Percentiles rank a stretch among this genome's conserved stretches.
Conservation (phyloP, 2,329 filamentous ascomycete species). For the Lecanicillium sp. region DNA sequence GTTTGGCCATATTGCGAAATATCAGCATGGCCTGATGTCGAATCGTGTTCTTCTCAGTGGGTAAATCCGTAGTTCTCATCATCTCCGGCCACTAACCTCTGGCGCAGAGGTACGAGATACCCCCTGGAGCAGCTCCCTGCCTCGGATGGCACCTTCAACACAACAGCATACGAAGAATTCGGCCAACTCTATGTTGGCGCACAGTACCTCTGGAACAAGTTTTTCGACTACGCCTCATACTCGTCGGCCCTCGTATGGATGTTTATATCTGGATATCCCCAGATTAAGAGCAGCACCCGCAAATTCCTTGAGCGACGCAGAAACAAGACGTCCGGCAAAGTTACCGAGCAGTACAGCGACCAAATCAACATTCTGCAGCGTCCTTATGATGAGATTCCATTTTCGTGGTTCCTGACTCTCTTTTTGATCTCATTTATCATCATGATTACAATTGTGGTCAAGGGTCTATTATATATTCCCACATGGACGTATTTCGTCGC, state of each 20-base stretch:
- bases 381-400: slow-evolving; percentile 47
- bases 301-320: slow-evolving; percentile 31
- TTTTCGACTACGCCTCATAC: slow-evolving; percentile 53
- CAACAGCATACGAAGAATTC: slow-evolving; percentile 35
- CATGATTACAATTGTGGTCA: slow-evolving; percentile 41
- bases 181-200: slow-evolving; percentile 50
- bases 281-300: slow-evolving; percentile 34
- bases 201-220: slow-evolving; percentile 49
- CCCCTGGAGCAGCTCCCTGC: slow-evolving; percentile 25
- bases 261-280: slow-evolving; percentile 41
- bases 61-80: too few relatives aligned
- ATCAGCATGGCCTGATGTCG: slow-evolving; percentile 47
- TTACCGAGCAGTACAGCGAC: slow-evolving; percentile 49
- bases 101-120: too few relatives aligned
- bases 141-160: slow-evolving; percentile 32
- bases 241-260: slow-evolving; percentile 52
- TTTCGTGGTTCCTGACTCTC: slow-evolving; percentile 47
- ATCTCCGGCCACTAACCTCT: too few relatives aligned
- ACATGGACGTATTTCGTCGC: slow-evolving; percentile 53
- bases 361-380: slow-evolving; percentile 51
- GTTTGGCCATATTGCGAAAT: slow-evolving; percentile 44
- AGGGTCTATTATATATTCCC: slow-evolving; percentile 47
- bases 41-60: slow-evolving; percentile 40
- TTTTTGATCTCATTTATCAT: slow-evolving; percentile 34
- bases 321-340: slow-evolving; percentile 21